phyloP scores from a whole-genome alignment of 148 eudicot genomes.

The Rhododendron molle region DNA sequence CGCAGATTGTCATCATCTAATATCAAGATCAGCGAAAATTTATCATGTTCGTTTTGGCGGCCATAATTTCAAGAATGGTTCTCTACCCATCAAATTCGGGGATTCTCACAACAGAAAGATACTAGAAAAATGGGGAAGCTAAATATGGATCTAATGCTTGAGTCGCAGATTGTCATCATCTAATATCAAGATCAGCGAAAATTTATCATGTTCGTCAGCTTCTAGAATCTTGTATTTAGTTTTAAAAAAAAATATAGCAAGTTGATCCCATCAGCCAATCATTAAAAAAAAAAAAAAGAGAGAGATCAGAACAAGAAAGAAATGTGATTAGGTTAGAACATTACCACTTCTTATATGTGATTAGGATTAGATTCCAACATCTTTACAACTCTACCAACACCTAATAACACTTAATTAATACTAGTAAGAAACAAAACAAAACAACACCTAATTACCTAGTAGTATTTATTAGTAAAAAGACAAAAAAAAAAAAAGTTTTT shows the following conservation, averaged over 20 bases:
- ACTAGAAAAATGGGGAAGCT: no score
- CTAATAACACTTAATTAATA: neutral
- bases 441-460: neutral
- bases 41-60: no score
- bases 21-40: neutral
- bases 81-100: no score
- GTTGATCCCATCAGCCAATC: neutral
- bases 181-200: no score
- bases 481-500: neutral
- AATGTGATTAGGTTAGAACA: neutral
- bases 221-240: no score
- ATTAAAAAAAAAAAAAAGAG: no score
- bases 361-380: neutral
- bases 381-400: slow-evolving; percentile 13
- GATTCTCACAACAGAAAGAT: no score
- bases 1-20: neutral
- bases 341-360: neutral
- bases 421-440: neutral
- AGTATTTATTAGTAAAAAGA: neutral
- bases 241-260: neutral
- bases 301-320: neutral
- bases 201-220: no score
- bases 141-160: no score
- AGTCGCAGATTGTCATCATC: no score
- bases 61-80: no score